Percentiles rank a stretch among this genome's conserved stretches.
Conservation (phyloP, 2,329 filamentous ascomycete genomes). For the Phyllosticta citribraziliensis region DNA sequence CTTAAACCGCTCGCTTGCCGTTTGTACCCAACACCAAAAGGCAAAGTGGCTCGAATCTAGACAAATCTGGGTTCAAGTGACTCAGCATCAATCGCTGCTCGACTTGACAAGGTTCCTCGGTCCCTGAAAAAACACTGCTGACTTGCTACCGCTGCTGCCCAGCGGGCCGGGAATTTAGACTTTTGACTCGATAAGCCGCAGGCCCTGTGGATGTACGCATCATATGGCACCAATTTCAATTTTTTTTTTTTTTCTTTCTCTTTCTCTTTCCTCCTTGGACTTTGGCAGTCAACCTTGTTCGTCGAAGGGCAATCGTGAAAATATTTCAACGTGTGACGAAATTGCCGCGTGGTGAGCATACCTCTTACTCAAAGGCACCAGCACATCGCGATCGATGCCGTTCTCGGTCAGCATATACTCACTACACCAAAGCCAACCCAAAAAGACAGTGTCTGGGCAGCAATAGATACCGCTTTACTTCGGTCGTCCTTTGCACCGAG, state of each 20-base stretch:
- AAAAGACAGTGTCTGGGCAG: neutral
- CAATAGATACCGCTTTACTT: too few species aligned
- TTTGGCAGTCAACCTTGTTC: neutral
- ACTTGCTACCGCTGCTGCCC: neutral
- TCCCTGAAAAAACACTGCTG: neutral
- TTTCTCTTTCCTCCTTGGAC: too few species aligned
- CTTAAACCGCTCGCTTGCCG: neutral
- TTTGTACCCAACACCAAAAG: neutral
- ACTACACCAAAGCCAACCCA: neutral
- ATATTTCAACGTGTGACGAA: neutral
- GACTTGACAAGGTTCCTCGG: neutral
- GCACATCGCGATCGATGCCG: neutral
- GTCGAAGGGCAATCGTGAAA: neutral
- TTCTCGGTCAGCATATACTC: neutral
- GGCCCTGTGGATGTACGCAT: too few species aligned
- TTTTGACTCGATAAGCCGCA: neutral
- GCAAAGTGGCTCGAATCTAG: neutral
- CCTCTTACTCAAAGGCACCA: neutral
- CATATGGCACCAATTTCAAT: neutral
- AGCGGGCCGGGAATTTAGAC: neutral
- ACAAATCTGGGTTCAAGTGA: neutral
- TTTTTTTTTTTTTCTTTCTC: too few species aligned
- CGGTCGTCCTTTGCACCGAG: neutral
- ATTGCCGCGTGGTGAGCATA: neutral
- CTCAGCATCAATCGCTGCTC: neutral